phyloP scores from a whole-genome alignment of 164 flowering plant genomes.

The Sextonia rubra region DNA sequence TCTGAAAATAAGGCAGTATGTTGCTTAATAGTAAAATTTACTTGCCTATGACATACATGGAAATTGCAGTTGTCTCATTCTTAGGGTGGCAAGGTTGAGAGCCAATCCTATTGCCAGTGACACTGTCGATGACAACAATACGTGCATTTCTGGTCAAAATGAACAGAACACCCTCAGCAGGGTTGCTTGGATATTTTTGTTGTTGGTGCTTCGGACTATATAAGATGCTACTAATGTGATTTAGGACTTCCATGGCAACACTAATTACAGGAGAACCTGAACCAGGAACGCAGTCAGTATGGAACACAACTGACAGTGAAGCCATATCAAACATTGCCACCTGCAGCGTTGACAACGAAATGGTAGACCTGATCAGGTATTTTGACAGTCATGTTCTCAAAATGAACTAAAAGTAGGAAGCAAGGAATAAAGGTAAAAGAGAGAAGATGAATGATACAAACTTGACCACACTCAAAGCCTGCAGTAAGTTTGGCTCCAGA shows the following conservation, averaged over 20 bases:
- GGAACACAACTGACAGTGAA: slow-evolving; percentile 44
- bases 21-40: slow-evolving; percentile 8
- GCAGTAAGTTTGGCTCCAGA: slow-evolving; percentile 65
- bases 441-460: slow-evolving; percentile 28
- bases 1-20: neutral
- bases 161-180: slow-evolving; percentile 35
- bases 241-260: slow-evolving; percentile 26
- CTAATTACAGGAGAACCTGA: slow-evolving; percentile 49
- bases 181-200: slow-evolving; percentile 16
- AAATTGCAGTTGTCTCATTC: slow-evolving; percentile 48
- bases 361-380: neutral
- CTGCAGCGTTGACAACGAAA: slow-evolving; percentile 35
- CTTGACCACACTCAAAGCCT: slow-evolving; percentile 76
- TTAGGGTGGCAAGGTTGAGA: slow-evolving; percentile 42
- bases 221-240: slow-evolving; percentile 15
- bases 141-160: slow-evolving; percentile 58
- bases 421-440: slow-evolving; percentile 2
- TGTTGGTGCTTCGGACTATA: slow-evolving; percentile 30
- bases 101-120: slow-evolving; percentile 38
- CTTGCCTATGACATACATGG: slow-evolving; percentile 82
- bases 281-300: slow-evolving; percentile 35
- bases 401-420: neutral
- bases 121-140: slow-evolving; percentile 39
- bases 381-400: too few species aligned
- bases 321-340: slow-evolving; percentile 59